Base-by-base conservation (phyloP, 805 yeast species). In the Diddensiella caesifluorescens region DNA sequence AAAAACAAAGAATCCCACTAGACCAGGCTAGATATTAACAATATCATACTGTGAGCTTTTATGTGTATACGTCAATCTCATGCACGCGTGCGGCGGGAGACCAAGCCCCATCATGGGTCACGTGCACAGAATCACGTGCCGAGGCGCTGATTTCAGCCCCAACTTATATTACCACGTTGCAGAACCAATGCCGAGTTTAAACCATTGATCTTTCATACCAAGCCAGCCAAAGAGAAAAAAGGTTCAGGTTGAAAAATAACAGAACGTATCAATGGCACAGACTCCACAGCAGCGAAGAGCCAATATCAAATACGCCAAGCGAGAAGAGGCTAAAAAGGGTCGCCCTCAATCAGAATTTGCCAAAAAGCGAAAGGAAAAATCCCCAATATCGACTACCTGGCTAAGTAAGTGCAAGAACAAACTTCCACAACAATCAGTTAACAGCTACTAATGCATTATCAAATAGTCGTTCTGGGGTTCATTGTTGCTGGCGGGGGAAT, bases 211-310 rank as follows among this genome's bases (percentile, higher is more conserved):
- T 25, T 12, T 25, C 27, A 25, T 12, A 25, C 27, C 27, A 9
- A 12, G 27, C 27, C n/a, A 25, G 10, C 9, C 12, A 12, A 9
- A 9, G 27, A 9, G 27, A 12, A 9, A 9, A 12, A 9, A 12
- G 27, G 10, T 25, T 25, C 12, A 9, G 27, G 12, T 25, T 12
- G 9, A 25, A 25, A 25, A 25, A 9, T 9, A 25, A 9, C 12
- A 25, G 27, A 25, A 25, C 9, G 27, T 25, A 9, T 25, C 27
- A 25, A 42, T 42, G 46, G 29, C 46, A 5, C 96, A 88, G 71
- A 83, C 95, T 19, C 89, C 92, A 44, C 79, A 75, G 56, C 95
- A 89, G 67, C 81, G 89, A 65, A 70, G 75, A 41, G 95, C 95
- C n/a, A 89, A 89, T 63, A 75, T 74, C 56, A 84, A 80, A 61